Conservation (phyloP, 805 yeast genomes). For the Suhomyces emberorum region DNA sequence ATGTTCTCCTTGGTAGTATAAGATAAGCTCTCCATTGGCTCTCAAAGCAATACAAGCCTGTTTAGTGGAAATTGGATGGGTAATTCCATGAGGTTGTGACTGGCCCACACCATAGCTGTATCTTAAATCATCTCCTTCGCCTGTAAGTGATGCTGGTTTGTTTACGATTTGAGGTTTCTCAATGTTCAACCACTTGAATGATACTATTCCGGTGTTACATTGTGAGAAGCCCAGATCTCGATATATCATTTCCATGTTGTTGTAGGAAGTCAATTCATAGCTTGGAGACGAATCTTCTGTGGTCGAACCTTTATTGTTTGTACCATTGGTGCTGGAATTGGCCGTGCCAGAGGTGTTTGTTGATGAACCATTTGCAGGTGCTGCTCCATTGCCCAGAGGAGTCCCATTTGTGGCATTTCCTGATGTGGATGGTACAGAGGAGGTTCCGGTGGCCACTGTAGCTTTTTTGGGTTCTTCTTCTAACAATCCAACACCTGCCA, state of each 20-base stretch:
- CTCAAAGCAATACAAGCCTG: conserved; percentile 70
- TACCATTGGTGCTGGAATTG: neutral
- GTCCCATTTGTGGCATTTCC: conserved; percentile 15
- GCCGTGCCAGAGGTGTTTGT: neutral
- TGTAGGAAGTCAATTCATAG: conserved; percentile 42
- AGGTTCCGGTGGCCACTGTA: conserved; percentile 2
- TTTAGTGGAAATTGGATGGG: conserved; percentile 65
- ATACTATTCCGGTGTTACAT: conserved; percentile 29
- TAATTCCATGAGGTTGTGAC: conserved; percentile 55
- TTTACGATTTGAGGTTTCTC: conserved; percentile 63
- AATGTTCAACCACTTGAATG: conserved; percentile 70
- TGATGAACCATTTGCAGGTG: conserved; percentile 6
- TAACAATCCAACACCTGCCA: conserved; percentile 42
- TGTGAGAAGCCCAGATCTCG: conserved; percentile 29
- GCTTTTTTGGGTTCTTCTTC: conserved; percentile 5
- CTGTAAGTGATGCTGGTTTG: conserved; percentile 50
- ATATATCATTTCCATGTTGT: conserved; percentile 47
- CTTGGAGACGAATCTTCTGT: conserved; percentile 24
- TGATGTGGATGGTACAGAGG: conserved; percentile 1
- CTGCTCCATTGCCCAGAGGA: conserved; percentile 15
- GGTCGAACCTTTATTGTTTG: neutral
- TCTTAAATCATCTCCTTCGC: conserved; percentile 13
- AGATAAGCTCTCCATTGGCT: conserved; percentile 54
- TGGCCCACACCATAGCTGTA: conserved; percentile 60
- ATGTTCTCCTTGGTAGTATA: conserved; percentile 65